Base-by-base conservation (phyloP, 768 basidiomycete genomes). In the Mycena maculata region DNA sequence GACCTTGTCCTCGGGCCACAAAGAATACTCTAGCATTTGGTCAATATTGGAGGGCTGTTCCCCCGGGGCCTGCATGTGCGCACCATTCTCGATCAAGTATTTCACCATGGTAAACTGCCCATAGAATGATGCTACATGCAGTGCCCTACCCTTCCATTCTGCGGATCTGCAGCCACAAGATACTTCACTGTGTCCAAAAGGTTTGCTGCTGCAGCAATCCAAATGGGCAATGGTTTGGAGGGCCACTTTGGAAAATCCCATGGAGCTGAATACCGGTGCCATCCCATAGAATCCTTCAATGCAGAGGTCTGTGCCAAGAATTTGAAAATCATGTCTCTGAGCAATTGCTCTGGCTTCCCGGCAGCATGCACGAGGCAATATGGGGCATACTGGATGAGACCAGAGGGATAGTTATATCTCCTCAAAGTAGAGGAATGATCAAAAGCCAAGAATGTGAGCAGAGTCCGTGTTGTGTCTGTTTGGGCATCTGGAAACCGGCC, bases 381-480 rank as follows among this genome's bases (percentile, higher is more conserved):
- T 20, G n/a, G 30, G 22, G 9, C 12, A 45, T 58, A 44, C 2
- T 3, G 20, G 11, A 30, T 5, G 2, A 42, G 39, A 3, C 7
- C 30, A 44, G 33, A n/a, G n/a, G n/a, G n/a, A n/a, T n/a, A n/a
- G n/a, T n/a, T n/a, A n/a, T n/a, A n/a, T n/a, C n/a, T n/a, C n/a
- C n/a, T n/a, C n/a, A n/a, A n/a, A n/a, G n/a, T n/a, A n/a, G n/a
- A n/a, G n/a, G n/a, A n/a, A n/a, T n/a, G n/a, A n/a, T n/a, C n/a
- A n/a, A n/a, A n/a, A n/a, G n/a, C n/a, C n/a, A n/a, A n/a, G n/a
- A 25, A 53, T 16, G 61, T 63, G 30, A 63, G 44, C 28, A 53
- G 20, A 8, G 16, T 33, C 2, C 18, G 33, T 33, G 61, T 48
- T 4, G 55, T 63, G 3, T 63, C 30, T 8, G 28, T 20, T 13